Conservation (phyloP, 768 basidiomycete species). For the Serendipita vermifera region DNA sequence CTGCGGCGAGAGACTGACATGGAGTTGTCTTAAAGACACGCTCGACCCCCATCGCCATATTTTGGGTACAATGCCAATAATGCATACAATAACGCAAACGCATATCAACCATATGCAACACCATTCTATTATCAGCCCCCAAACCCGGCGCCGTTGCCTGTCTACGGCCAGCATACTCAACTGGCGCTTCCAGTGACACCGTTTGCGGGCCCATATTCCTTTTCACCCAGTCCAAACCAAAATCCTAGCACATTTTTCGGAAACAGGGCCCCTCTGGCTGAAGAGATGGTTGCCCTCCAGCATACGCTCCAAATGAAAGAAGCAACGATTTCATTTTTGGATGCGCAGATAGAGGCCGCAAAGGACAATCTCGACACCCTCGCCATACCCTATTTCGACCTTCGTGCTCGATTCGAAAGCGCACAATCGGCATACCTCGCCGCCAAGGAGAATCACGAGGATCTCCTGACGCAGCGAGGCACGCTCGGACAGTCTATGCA, state of each 20-base stretch:
- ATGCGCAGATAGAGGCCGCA: slow-evolving; percentile 7
- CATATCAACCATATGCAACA: not conserved
- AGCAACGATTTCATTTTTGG: slow-evolving; percentile 1
- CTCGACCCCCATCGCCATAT: slow-evolving; percentile 4
- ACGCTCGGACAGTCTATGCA: not conserved
- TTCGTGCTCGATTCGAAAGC: slow-evolving; percentile 2
- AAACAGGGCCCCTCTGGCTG: not conserved
- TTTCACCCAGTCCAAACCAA: not conserved
- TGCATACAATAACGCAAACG: not conserved
- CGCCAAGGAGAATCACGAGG: slow-evolving; percentile 8
- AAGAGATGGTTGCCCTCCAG: slow-evolving; percentile 3
- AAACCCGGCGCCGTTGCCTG: not conserved
- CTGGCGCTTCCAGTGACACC: not conserved
- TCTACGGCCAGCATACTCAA: not conserved
- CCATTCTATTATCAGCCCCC: not conserved
- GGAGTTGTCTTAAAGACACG: no score
- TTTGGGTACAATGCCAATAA: not conserved
- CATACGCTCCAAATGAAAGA: slow-evolving; percentile 4
- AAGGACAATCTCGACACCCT: not conserved
- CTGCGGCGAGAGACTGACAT: no score
- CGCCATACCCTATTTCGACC: slow-evolving; percentile 4
- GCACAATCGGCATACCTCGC: slow-evolving; percentile 4
- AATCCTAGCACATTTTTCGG: not conserved
- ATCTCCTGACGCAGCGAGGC: not conserved
- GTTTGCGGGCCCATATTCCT: not conserved